Base-by-base conservation (phyloP, 306 rosid species). In the Urtica urens region DNA sequence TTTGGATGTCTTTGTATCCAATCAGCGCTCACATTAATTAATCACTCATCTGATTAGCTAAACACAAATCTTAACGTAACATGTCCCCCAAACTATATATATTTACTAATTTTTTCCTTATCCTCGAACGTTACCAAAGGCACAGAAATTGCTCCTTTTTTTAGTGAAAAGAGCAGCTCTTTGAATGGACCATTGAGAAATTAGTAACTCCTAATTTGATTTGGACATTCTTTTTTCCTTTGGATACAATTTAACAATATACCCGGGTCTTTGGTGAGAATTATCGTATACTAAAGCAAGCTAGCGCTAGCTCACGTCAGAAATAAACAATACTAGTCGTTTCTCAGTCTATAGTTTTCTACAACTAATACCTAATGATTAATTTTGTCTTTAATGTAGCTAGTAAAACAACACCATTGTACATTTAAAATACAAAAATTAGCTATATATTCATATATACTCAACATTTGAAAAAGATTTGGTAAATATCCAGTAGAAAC, bases 161-260 rank as follows among this genome's bases (percentile, higher is more conserved):
- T n/a, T n/a, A n/a, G n/a, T n/a, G 20, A 9, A 3, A 31, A 45
- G 33, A 46, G 38, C 49, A 45, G 43, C 31, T 53, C 24, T 15
- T 16, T 54, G 20, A 64, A 56, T 19, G 54, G 49, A 44, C 53
- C 41, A 15, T 28, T 37, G 72, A 66, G 23, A 49, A 23, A 25
- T 59, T 17, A 41, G 51, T 31, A 3, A 26, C 60, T 44, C 65
- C 61, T 29, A 51, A 57, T 12, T 29, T 52, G 66, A 66, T 45
- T 15, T 51, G 29, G 65, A 66, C 71, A 14, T 14, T 62, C 17
- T 21, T 9, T 21, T 64, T 35, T 58, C 51, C 60, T 65, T 58
- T 21, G 22, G 55, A 15, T 12, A 43, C 50, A 65, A 55, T 64
- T 64, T 42, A 56, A 19, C 39, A 3, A 18, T 55, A n/a, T n/a